These are phyloP conservation scores for Saccharomycopsis guyanensis DNA, from an alignment of 805 yeast genomes.

Conservation along the genomic window DNA sequence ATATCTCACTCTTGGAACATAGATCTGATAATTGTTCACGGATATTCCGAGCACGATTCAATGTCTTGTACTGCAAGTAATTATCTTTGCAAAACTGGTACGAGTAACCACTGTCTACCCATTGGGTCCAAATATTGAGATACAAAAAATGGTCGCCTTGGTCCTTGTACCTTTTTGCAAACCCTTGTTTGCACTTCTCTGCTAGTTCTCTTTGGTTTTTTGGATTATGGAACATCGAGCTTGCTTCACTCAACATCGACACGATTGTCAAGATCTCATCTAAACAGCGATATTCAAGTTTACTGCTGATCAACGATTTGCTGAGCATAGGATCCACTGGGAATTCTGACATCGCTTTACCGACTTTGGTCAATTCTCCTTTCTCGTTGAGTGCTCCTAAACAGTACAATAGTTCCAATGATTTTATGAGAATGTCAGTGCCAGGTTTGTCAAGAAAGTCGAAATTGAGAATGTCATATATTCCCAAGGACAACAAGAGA, in stretches of 20 bases:
- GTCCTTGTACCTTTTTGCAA: constrained; percentile 33
- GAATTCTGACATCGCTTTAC: constrained; percentile 81
- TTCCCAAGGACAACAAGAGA: constrained; percentile 73
- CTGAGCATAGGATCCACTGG: constrained; percentile 91
- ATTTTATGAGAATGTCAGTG: constrained; percentile 58
- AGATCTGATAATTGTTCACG: constrained; percentile 59
- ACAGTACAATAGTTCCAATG: constrained; percentile 76
- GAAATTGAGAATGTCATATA: constrained; percentile 71
- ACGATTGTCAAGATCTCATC: constrained; percentile 66
- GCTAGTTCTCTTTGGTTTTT: constrained; percentile 60
- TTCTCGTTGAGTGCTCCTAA: constrained; percentile 77
- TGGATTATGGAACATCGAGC: constrained; percentile 63
- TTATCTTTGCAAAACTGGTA: constrained; percentile 81
- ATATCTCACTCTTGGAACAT: constrained; percentile 43
- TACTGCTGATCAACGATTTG: constrained; percentile 58
- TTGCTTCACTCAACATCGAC: constrained; percentile 77
- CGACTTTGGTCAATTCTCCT: constrained; percentile 72
- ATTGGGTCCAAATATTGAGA: constrained; percentile 67
- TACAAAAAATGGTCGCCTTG: constrained; percentile 78
- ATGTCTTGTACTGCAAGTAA: constrained; percentile 66
- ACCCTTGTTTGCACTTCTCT: constrained; percentile 51
- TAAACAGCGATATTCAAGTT: constrained; percentile 45
- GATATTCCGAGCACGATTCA: constrained; percentile 62
- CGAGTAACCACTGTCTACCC: constrained; percentile 63
- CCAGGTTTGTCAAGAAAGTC: constrained; percentile 92